Evolutionary conservation across 164 flowering plant genomes (phyloP).

Genomic region (Vitis amurensis): DNA sequence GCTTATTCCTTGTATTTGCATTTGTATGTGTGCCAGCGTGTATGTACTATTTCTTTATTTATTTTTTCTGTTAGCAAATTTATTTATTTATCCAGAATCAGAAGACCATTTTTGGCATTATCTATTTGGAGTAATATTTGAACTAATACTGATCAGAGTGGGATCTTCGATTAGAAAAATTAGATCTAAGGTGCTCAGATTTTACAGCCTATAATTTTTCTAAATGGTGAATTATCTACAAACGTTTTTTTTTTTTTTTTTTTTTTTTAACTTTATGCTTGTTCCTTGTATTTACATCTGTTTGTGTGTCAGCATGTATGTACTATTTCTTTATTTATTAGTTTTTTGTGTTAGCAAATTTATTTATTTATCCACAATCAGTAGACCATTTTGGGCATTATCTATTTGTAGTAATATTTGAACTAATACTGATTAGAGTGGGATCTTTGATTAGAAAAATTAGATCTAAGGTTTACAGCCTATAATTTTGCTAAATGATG

Average conservation of each 20-base stretch:
- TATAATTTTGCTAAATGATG: background rate
- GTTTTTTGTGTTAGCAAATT: no score
- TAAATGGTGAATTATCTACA: background rate
- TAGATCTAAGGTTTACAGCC: background rate
- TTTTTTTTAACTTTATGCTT: no score
- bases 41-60: no score
- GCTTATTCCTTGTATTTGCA: no score
- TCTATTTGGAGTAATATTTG: background rate
- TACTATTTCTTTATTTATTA: no score
- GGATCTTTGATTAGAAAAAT: background rate
- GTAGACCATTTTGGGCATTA: background rate
- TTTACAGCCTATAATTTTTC: background rate
- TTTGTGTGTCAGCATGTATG: no score
- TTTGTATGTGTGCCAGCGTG: no score
- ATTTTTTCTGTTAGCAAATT: no score
- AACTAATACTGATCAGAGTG: background rate
- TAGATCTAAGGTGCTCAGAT: background rate
- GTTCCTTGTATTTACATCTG: no score
- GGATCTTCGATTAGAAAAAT: background rate
- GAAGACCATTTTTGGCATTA: background rate
- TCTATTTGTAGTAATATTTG: background rate
- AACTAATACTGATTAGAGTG: background rate
- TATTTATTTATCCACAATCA: no score
- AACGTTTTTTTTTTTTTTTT: no score
- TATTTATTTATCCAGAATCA: no score